Evolutionary conservation across 176 grass and related monocot genomes (phyloP), one percentile per base, ranked within the genome.

Genomic region (Dactylis glomerata): DNA sequence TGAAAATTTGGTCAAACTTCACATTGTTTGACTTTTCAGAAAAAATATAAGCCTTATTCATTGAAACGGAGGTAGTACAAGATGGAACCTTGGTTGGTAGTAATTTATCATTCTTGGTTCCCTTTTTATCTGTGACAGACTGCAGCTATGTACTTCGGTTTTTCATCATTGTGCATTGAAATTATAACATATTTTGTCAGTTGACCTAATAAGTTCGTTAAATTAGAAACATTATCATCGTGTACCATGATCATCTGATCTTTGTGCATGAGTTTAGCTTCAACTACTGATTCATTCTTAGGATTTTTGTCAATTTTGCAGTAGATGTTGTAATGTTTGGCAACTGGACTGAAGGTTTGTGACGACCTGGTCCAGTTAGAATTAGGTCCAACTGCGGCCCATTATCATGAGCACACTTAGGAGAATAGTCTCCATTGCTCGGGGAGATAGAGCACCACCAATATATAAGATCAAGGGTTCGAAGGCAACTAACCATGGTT

Each of bases 191-290:
- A 10, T 50, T 42, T 20, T 6, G 4, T 68, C 7, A 23, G 77
- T 50, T 69, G 30, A 34, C 51, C 17, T 37, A 38, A 31, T 20
- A 15, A 30, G 61, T 13, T 41, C 46, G 17, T 10, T 5, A 47
- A 34, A n/a, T 23, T 88, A 30, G 54, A 13, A 79, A 79, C 17
- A 54, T 10, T 56, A 0, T 61, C 36, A 34, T 34, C 23, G 5
- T 47, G 17, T 49, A 24, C 44, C 27, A 19, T 78, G 34, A 61
- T 58, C 11, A 26, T 83, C 8, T 10, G 67, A 54, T 44, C 1
- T 44, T 4, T 80, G 14, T 34, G 10, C 75, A 22, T 68, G 65
- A 10, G 13, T 52, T 89, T 68, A 49, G 38, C 51, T 85, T 76
- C 54, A 15, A 77, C 23, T 69, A 20, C 26, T 44, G 11, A 14